Percentiles rank a stretch among this genome's conserved stretches.
phyloP scores from a whole-genome alignment of 352 stramenopile genomes.

The Pythium sp. region DNA sequence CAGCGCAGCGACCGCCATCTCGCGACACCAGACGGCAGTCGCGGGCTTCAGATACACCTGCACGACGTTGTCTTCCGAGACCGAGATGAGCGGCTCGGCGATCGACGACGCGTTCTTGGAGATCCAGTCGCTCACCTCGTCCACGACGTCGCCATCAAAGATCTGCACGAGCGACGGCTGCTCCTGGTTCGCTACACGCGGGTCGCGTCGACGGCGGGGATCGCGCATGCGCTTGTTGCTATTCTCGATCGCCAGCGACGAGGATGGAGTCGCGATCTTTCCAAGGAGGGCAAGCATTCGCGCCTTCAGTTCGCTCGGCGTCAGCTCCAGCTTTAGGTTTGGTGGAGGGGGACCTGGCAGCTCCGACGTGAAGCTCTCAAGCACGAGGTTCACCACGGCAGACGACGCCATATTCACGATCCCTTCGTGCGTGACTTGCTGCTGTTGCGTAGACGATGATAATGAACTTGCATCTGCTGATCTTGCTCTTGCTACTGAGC shows the following conservation, averaged over 20 bases:
- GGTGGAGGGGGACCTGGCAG: constrained; percentile 42
- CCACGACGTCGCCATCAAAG: constrained; percentile 61
- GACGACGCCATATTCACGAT: constrained; percentile 78
- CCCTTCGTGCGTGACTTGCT: constrained; percentile 50
- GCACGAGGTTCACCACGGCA: constrained; percentile 69
- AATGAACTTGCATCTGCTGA: neutral
- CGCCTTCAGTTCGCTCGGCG: constrained; percentile 71
- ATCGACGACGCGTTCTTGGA: constrained; percentile 78
- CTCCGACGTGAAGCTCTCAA: constrained; percentile 62
- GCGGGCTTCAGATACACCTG: constrained; percentile 75
- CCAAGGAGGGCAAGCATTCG: constrained; percentile 55
- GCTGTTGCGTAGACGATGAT: neutral
- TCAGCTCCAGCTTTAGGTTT: constrained; percentile 60
- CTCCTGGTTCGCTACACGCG: constrained; percentile 37
- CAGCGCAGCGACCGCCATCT: constrained; percentile 70
- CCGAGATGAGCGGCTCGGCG: constrained; percentile 73
- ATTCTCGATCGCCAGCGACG: constrained; percentile 64
- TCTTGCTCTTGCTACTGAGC: neutral
- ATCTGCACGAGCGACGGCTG: constrained; percentile 55
- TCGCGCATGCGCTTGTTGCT: constrained; percentile 70
- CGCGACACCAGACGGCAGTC: constrained; percentile 52
- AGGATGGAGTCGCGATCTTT: constrained; percentile 74
- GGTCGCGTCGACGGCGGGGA: constrained; percentile 47
- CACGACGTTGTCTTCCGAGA: constrained; percentile 72
- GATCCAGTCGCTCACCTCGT: constrained; percentile 76